Conservation (phyloP, 331 rosid species). For the Quercus lobata region DNA sequence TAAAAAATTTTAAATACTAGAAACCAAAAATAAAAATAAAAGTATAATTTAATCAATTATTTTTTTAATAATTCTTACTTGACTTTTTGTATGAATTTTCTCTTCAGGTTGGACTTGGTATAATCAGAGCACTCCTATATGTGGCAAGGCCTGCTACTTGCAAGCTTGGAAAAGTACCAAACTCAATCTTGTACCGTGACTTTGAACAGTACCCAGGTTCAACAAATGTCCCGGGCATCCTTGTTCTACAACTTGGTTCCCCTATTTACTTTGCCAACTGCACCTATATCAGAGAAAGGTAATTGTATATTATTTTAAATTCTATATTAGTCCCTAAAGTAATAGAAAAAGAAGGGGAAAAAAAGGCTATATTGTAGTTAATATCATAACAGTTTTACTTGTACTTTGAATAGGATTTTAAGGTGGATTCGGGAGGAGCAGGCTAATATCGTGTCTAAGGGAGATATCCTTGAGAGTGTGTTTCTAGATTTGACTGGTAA, state of each 20-base stretch:
- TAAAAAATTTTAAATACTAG: too few species aligned
- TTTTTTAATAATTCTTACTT: not conserved
- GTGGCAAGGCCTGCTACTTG: constrained; percentile 84
- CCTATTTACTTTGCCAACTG: constrained; percentile 84
- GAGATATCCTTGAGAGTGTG: constrained; percentile 15
- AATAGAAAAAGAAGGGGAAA: not conserved
- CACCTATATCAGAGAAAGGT: constrained; percentile 75
- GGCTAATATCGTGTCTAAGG: not conserved
- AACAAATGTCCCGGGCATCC: constrained; percentile 31
- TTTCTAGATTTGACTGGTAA: constrained; percentile 52
- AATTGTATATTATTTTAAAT: not conserved
- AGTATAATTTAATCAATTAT: too few species aligned
- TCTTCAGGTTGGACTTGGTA: constrained; percentile 54
- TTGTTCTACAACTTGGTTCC: constrained; percentile 72
- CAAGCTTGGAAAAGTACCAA: constrained; percentile 65
- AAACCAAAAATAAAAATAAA: too few species aligned
- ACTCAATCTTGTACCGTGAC: constrained; percentile 53
- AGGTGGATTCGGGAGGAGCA: constrained; percentile 37
- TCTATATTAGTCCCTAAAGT: not conserved
- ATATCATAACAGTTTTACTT: not conserved
- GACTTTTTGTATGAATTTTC: not conserved
- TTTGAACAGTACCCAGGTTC: constrained; percentile 59
- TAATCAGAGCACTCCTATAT: constrained; percentile 73
- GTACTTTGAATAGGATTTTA: constrained; percentile 32
- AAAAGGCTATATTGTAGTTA: not conserved